Base-by-base conservation (phyloP, 208 protist genomes). In the Trichomonas tenax region DNA sequence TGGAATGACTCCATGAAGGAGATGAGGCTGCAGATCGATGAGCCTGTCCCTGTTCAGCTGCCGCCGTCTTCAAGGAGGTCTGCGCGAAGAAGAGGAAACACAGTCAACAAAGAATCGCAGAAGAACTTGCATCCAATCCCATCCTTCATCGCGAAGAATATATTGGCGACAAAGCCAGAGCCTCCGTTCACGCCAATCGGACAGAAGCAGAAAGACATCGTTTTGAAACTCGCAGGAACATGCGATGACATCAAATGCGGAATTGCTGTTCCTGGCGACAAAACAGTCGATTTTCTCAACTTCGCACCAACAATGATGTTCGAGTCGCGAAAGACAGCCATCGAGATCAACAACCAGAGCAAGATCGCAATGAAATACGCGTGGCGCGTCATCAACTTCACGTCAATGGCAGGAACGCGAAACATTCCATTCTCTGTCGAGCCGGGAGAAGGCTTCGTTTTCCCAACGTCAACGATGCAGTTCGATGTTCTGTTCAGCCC, bases 271-370 rank as follows among this genome's bases (percentile, higher is more conserved):
- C 11, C 11, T 34, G 81, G 34, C 4, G 95, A 97, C 34, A 96
- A 84, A 48, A 10, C 96, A 82, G 9, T 81, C 81, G 97, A 99
- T 21, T 96, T 88, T 0, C 26, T 84, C 34, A 41, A 34, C 11
- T 99, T 99, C 96, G 96, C 97, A 9, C 96, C 97, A 46, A 99
- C 98, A 44, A 98, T 99, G 96, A 98, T 99, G 96, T 99, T 99
- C 97, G 98, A 99, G 97, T 97, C 97, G 51, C 97, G 98, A 23
- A 97, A 97, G 9, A 97, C 97, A 9, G 95, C 96, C 10, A 96
- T 99, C 84, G 97, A 97, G 0, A 48, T 99, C 49, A 97, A 72
- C 95, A 99, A 99, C 97, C 98, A 97, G 0, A 97, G 98, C 44
- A 96, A 41, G 34, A 98, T 98, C 3, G 63, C 95, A 26, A 95